Evolutionary conservation across 306 rosid genomes (phyloP).

Genomic region (Begonia fuchsioides): DNA sequence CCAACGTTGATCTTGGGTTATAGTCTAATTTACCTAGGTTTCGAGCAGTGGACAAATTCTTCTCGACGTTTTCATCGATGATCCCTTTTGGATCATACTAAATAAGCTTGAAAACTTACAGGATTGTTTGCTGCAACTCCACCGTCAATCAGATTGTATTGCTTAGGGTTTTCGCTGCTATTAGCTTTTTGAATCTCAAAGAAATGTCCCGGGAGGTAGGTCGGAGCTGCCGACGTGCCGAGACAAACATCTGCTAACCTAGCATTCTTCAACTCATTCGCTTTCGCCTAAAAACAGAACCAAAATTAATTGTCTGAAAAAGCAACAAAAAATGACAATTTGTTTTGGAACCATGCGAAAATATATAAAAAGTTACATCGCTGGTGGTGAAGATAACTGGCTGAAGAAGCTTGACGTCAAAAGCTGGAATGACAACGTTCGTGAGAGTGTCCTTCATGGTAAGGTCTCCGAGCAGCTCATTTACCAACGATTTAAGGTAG

Average conservation of each 20-base stretch:
- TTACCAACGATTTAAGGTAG: constrained; percentile 15
- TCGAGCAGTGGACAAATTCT: too few species aligned
- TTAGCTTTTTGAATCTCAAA: constrained; percentile 12
- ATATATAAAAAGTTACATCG: constrained; percentile 12
- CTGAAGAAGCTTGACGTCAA: constrained; percentile 29
- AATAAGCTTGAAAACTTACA: constrained; percentile 3
- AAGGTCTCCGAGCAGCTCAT: constrained; percentile 18
- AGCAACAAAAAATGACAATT: not conserved
- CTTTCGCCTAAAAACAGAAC: constrained; percentile 14
- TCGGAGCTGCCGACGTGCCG: constrained; percentile 36
- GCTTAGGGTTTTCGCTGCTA: constrained; percentile 8
- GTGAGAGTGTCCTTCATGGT: constrained; percentile 24
- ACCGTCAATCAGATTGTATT: constrained; percentile 26
- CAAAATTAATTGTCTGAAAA: not conserved
- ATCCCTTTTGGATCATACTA: too few species aligned
- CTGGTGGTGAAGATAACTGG: constrained; percentile 24
- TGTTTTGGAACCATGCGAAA: too few species aligned
- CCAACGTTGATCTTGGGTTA: not conserved
- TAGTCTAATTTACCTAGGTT: not conserved
- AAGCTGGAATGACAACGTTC: constrained; percentile 23
- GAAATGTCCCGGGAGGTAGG: constrained; percentile 24
- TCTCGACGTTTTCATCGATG: too few species aligned
- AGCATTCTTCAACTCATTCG: constrained; percentile 8
- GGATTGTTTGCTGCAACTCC: constrained; percentile 37
- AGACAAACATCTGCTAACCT: constrained; percentile 21